phyloP scores from a whole-genome alignment of 2,329 filamentous ascomycete genomes.

The Fusarium nematophilum region DNA sequence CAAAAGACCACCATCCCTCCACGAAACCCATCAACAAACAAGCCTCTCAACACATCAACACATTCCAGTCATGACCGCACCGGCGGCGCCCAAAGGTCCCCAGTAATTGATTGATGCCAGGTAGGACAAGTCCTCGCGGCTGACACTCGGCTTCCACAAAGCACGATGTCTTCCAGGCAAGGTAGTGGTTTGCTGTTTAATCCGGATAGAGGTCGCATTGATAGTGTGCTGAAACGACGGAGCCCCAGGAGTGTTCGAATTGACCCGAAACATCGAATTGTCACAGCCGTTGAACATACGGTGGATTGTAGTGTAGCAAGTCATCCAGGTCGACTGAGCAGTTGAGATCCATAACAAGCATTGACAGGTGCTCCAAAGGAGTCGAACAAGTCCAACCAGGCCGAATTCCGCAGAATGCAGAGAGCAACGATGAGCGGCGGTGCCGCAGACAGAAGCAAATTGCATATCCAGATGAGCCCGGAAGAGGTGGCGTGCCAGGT shows the following conservation, averaged over 20 bases:
- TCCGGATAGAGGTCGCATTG: too few relatives aligned
- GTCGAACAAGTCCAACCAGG: constrained; percentile 1
- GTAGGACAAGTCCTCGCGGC: too few relatives aligned
- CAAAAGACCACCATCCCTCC: not conserved
- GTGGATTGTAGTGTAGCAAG: constrained; percentile 31
- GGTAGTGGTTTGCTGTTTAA: too few relatives aligned
- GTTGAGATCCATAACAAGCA: not conserved
- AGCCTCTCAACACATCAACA: too few relatives aligned
- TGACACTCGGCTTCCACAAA: too few relatives aligned
- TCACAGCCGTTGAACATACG: constrained; percentile 19
- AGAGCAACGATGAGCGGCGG: constrained; percentile 14
- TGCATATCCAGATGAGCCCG: constrained; percentile 17
- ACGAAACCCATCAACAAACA: not conserved
- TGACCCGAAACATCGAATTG: constrained; percentile 6
- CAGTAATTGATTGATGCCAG: too few relatives aligned
- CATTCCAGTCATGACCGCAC: too few relatives aligned
- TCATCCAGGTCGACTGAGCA: too few relatives aligned
- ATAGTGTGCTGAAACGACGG: not conserved
- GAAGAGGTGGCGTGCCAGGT: constrained; percentile 14
- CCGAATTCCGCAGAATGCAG: constrained; percentile 11
- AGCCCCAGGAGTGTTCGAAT: not conserved
- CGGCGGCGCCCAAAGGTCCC: too few relatives aligned
- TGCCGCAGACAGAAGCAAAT: constrained; percentile 33
- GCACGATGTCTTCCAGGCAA: too few relatives aligned
- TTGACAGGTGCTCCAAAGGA: constrained; percentile 8